These are phyloP conservation scores for Mycena sanguinolenta DNA, from an alignment of 768 basidiomycete genomes.

Conservation along the genomic window DNA sequence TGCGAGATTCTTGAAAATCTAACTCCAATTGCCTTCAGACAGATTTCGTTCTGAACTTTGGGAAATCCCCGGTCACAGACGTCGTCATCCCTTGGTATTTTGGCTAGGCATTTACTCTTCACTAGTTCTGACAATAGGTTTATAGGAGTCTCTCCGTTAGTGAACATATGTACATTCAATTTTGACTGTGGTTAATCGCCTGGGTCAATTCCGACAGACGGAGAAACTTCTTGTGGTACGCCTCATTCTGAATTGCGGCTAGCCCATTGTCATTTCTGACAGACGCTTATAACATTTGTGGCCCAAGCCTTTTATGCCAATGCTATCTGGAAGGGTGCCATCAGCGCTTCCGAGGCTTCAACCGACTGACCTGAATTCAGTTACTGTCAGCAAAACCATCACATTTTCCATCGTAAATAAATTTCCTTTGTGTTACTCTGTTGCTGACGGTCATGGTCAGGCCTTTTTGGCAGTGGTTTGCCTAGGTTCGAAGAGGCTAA, in stretches of 20 bases:
- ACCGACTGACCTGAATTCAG: not conserved
- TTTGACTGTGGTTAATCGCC: not conserved
- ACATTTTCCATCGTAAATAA: slow-evolving; percentile 13
- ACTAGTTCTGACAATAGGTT: not conserved
- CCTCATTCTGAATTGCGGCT: not conserved
- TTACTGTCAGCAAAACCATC: slow-evolving; percentile 16
- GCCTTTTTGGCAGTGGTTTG: slow-evolving; percentile 10
- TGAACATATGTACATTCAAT: not conserved
- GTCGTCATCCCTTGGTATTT: slow-evolving; percentile 29
- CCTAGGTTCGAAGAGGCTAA: slow-evolving; percentile 1
- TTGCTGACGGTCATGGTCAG: slow-evolving; percentile 1
- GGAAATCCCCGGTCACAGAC: slow-evolving; percentile 3
- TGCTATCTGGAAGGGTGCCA: slow-evolving; percentile 18
- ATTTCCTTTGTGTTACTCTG: not conserved
- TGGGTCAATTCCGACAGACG: slow-evolving; percentile 9
- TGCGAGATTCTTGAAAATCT: not conserved
- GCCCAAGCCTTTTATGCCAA: slow-evolving; percentile 33
- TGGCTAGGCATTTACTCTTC: not conserved
- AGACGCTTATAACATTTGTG: slow-evolving; percentile 27
- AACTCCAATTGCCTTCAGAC: not conserved
- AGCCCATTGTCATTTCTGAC: not conserved
- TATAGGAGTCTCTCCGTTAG: slow-evolving; percentile 12
- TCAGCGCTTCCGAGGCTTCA: not conserved
- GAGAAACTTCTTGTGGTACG: slow-evolving; percentile 21
- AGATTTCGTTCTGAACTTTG: slow-evolving; percentile 28